Base-by-base conservation (phyloP, 129 eudicot species). In the Calendula officinalis region DNA sequence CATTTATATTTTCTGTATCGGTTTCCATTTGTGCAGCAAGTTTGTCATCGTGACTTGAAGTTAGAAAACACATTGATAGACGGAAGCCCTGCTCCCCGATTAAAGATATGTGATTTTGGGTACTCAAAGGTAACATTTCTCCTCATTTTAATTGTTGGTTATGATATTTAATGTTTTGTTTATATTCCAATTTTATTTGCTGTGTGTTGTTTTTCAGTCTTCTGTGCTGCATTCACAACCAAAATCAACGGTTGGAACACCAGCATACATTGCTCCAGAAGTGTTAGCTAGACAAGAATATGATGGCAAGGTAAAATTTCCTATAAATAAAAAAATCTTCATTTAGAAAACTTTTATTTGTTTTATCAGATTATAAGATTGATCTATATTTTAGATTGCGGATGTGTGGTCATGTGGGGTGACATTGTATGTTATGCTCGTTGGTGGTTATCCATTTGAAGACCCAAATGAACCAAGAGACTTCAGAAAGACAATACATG, bases 391-490 rank as follows among this genome's bases (percentile, higher is more conserved):
- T 35, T 83, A 91, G 98, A 91, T 78, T 32, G 98, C 96, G 53
- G 98, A 91, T 70, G 98, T 91, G 57, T 91, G 98, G 98, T 91
- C 98, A 7, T 91, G 98, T 77, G 98, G 98, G 14, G 98, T 91
- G 71, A 91, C 98, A 0, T 64, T 91, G 63, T 91, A 91, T 65
- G 94, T 91, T 8, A 91, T 91, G 98, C 84, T 91, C 72, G 80
- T 91, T 51, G 98, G 98, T 58, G 82, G 81, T 59, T 91, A 91
- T 78, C 98, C 98, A 48, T 91, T 91, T 57, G 98, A 91, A 72
- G 98, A 91, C 77, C 98, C 98, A 49, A 77, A 82, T 15, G 83
- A 91, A 66, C 98, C 98, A 52, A 91, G 79, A 83, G 96, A 91
- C 79, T 82, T 84, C 66, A 77, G 96, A 67, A 91, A 82, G 83